A percentile compares a stretch with the other conserved stretches of the same genome.
Evolutionary conservation across 1,139 yeast species (phyloP).

Genomic region (Geotrichum macrosporum): DNA sequence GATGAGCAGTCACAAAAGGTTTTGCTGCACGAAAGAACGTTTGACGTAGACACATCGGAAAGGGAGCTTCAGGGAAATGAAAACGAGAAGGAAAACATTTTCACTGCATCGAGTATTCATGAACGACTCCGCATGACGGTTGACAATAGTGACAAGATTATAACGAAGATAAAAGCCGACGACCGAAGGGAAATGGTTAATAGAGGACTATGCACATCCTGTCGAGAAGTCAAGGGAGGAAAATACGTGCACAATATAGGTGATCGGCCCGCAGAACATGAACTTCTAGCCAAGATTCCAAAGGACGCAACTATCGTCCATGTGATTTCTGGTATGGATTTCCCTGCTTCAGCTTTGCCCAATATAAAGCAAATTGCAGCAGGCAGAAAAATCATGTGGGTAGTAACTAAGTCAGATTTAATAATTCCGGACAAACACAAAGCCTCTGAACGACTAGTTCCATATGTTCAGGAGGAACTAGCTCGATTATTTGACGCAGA

Average conservation of each 20-base stretch:
- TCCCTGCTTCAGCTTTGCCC: slow-evolving; percentile 57
- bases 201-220: slow-evolving; percentile 22
- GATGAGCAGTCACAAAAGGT: slow-evolving; percentile 12
- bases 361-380: slow-evolving; percentile 40
- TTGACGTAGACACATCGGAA: slow-evolving; percentile 15
- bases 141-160: slow-evolving; percentile 7
- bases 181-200: slow-evolving; percentile 19
- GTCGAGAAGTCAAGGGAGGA: slow-evolving; percentile 20
- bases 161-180: not conserved
- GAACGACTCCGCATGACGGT: slow-evolving; percentile 8
- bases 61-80: slow-evolving; percentile 15
- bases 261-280: slow-evolving; percentile 25
- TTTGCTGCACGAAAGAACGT: slow-evolving; percentile 9
- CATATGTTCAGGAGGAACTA: slow-evolving; percentile 48
- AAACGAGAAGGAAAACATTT: not conserved
- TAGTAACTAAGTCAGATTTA: slow-evolving; percentile 58
- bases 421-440: slow-evolving; percentile 41
- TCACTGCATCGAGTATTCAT: too few species aligned
- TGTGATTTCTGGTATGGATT: slow-evolving; percentile 61
- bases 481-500: slow-evolving; percentile 42
- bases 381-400: slow-evolving; percentile 44
- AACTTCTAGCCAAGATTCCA: slow-evolving; percentile 45
- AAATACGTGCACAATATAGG: slow-evolving; percentile 4
- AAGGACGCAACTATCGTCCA: slow-evolving; percentile 50
- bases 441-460: slow-evolving; percentile 41